A percentile compares a stretch with the other conserved stretches of the same genome.
Conservation (phyloP, 1,284 basidiomycete species). For the Cutaneotrichosporon spelunceum region DNA sequence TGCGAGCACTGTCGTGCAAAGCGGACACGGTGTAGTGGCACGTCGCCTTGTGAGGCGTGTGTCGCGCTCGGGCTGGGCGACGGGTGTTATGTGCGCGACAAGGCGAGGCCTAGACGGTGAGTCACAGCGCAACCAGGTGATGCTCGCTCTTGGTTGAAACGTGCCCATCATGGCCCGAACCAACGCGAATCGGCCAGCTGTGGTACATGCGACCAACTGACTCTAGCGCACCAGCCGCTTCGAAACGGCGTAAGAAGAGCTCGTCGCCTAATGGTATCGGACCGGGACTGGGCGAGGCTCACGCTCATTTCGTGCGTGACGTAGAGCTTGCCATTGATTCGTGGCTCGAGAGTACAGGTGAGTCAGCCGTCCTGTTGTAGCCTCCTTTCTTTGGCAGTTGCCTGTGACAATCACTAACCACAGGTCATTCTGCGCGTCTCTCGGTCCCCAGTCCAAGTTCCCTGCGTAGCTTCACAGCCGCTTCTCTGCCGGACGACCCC, state of each 20-base stretch:
- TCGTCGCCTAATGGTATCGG: slow-evolving; percentile 8
- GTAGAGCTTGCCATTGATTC: slow-evolving; percentile 24
- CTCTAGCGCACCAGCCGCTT: slow-evolving; percentile 21
- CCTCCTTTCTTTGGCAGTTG: neutral
- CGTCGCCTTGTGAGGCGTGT: slow-evolving; percentile 30
- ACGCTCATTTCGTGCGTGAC: slow-evolving; percentile 22
- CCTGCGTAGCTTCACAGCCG: slow-evolving; percentile 4
- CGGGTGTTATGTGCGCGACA: slow-evolving; percentile 26
- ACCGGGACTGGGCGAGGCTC: slow-evolving; percentile 17
- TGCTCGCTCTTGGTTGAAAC: too few species aligned
- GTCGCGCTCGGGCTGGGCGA: slow-evolving; percentile 19
- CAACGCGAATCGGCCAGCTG: too few species aligned
- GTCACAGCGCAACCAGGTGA: slow-evolving; percentile 2
- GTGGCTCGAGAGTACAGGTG: slow-evolving; percentile 24
- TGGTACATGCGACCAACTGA: neutral
- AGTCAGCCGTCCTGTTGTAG: neutral
- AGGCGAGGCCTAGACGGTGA: slow-evolving; percentile 32
- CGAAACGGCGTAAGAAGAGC: slow-evolving; percentile 22
- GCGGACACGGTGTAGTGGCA: slow-evolving; percentile 27
- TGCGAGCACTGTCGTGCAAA: slow-evolving; percentile 32
- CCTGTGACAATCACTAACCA: slow-evolving; percentile 7
- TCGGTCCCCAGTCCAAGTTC: slow-evolving; percentile 18
- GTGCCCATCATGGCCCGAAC: too few species aligned
- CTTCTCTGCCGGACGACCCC: slow-evolving; percentile 8
- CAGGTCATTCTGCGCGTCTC: slow-evolving; percentile 19